phyloP scores from a whole-genome alignment of 2,329 filamentous ascomycete genomes.

The Cadophora luteo-olivacea region DNA sequence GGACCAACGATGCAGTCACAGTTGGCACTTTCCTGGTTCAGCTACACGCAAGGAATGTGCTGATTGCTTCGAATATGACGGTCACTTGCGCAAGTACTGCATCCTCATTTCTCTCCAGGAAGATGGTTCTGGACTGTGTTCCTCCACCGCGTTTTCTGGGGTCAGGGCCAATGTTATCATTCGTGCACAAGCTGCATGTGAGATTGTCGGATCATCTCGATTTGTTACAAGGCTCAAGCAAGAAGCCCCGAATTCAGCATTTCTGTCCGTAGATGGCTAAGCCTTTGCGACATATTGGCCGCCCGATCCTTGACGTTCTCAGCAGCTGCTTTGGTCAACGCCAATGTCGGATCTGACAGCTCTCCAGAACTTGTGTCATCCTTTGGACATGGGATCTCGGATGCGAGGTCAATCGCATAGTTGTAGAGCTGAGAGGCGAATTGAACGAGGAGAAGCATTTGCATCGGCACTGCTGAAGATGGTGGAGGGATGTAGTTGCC shows the following conservation, averaged over 20 bases:
- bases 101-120: too few species aligned
- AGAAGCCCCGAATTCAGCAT: conserved; percentile 6
- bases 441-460: conserved; percentile 35
- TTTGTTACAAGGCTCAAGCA: not conserved
- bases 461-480: conserved; percentile 30
- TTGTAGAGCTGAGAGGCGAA: conserved; percentile 30
- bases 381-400: conserved; percentile 20
- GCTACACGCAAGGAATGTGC: too few species aligned
- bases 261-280: not conserved
- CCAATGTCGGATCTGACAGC: not conserved
- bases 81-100: too few species aligned
- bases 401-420: conserved; percentile 31
- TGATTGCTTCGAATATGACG: too few species aligned
- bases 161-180: too few species aligned
- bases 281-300: conserved; percentile 23
- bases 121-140: too few species aligned
- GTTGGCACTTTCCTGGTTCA: too few species aligned
- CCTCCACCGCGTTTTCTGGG: too few species aligned
- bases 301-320: conserved; percentile 33
- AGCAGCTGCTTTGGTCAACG: conserved; percentile 25
- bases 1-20: too few species aligned
- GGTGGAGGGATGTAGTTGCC: conserved; percentile 33
- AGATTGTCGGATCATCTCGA: too few species aligned
- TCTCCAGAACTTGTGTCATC: not conserved
- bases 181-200: too few species aligned